phyloP scores from a whole-genome alignment of 768 basidiomycete genomes.

The Lenzites betulinus region DNA sequence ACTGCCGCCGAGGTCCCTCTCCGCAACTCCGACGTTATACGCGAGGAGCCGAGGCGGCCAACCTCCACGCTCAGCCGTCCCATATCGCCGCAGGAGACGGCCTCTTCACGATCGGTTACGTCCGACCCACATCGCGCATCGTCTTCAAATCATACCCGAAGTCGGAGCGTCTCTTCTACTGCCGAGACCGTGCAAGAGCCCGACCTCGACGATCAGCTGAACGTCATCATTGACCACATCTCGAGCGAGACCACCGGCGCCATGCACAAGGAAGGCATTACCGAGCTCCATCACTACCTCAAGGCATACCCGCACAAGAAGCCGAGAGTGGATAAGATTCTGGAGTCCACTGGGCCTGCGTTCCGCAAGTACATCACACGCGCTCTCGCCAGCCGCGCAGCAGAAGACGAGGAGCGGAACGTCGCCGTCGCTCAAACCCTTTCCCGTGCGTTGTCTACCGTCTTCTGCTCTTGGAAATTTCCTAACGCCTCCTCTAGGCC shows the following conservation, averaged over 20 bases:
- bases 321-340: slow-evolving; percentile 80
- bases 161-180: slow-evolving; percentile 64
- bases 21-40: slow-evolving; percentile 21
- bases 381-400: slow-evolving; percentile 84
- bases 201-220: slow-evolving; percentile 83
- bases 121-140: slow-evolving; percentile 51
- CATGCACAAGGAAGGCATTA: slow-evolving; percentile 91
- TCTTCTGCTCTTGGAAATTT: background rate
- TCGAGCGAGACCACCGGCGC: slow-evolving; percentile 88
- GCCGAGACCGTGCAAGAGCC: slow-evolving; percentile 71
- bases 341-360: slow-evolving; percentile 85
- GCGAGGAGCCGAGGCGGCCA: slow-evolving; percentile 45
- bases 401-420: slow-evolving; percentile 80
- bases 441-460: slow-evolving; percentile 56
- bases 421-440: slow-evolving; percentile 83
- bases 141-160: slow-evolving; percentile 65
- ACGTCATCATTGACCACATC: slow-evolving; percentile 82
- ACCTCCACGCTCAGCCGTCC: slow-evolving; percentile 70
- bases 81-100: slow-evolving; percentile 67
- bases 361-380: slow-evolving; percentile 92
- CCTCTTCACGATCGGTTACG: slow-evolving; percentile 42
- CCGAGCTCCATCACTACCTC: slow-evolving; percentile 90
- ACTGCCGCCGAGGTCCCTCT: slow-evolving; percentile 43
- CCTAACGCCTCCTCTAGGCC: slow-evolving; percentile 42
- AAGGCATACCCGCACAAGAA: slow-evolving; percentile 88